phyloP scores from a whole-genome alignment of 106 monocot species.

The Dendrobium chrysotoxum region DNA sequence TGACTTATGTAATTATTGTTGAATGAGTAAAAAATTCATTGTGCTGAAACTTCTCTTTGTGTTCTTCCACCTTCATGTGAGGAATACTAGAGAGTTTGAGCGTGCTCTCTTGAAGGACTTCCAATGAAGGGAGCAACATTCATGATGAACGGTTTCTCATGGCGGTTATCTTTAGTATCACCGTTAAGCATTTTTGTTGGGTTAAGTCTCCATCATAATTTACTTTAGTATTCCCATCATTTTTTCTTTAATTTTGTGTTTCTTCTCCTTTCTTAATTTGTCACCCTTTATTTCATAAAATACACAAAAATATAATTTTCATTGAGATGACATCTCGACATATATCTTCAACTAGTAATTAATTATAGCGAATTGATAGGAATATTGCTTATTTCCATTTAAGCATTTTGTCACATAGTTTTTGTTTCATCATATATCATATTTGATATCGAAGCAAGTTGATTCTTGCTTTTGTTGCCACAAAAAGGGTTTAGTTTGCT shows the following conservation, averaged over 20 bases:
- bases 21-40: too few species aligned
- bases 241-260: too few species aligned
- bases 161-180: background rate
- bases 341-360: background rate
- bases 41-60: background rate
- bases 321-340: background rate
- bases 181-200: background rate
- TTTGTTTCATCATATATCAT: background rate
- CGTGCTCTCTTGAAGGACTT: background rate
- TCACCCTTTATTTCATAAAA: background rate
- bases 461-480: background rate
- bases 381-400: background rate
- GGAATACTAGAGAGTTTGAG: background rate
- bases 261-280: background rate
- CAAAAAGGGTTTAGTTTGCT: background rate
- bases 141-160: background rate
- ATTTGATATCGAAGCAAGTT: background rate
- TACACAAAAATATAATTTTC: background rate
- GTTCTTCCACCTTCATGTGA: background rate
- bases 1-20: background rate
- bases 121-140: background rate
- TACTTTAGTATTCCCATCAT: background rate
- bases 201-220: background rate
- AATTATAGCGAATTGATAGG: background rate
- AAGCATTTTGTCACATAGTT: background rate